Percentiles rank a stretch among this genome's conserved stretches.
Conservation (phyloP, 208 protist species). For the Trypanosoma congolense region DNA sequence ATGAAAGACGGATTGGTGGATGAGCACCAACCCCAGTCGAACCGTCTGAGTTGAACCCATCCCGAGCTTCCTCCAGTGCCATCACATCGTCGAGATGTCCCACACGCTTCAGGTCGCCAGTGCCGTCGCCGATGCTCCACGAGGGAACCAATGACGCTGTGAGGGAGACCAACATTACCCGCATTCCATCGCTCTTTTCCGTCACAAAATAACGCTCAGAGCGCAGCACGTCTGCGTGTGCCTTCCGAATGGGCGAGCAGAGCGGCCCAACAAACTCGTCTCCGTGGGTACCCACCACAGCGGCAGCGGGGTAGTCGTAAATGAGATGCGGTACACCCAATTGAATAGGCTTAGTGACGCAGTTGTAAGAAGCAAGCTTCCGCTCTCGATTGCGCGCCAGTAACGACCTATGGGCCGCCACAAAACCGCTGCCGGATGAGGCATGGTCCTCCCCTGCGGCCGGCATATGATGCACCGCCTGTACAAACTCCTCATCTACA, state of each 20-base stretch:
- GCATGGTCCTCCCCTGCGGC: background rate
- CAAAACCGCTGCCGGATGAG: slow-evolving; percentile 2
- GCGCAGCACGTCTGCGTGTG: slow-evolving; percentile 25
- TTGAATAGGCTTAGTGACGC: background rate
- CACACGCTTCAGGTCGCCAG: background rate
- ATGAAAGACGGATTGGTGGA: slow-evolving; percentile 2
- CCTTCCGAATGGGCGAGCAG: slow-evolving; percentile 64
- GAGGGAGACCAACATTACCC: slow-evolving; percentile 43
- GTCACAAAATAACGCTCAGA: slow-evolving; percentile 50
- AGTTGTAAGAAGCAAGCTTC: background rate
- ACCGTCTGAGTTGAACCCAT: background rate
- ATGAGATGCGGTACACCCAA: slow-evolving; percentile 12
- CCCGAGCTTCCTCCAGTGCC: slow-evolving; percentile 15
- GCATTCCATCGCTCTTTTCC: slow-evolving; percentile 80
- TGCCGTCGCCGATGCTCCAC: slow-evolving; percentile 20
- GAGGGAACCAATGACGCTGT: slow-evolving; percentile 28
- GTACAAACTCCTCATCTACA: slow-evolving; percentile 28
- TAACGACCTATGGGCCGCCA: background rate
- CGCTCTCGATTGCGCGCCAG: background rate
- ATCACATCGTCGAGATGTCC: slow-evolving; percentile 15
- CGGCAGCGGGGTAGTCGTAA: slow-evolving; percentile 14
- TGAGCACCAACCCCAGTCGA: background rate
- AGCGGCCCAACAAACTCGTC: slow-evolving; percentile 64
- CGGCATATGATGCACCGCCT: slow-evolving; percentile 7
- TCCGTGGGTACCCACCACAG: slow-evolving; percentile 16